A percentile compares a stretch with the other conserved stretches of the same genome.
These are phyloP conservation scores for Pseudogymnoascus sp. DNA, from an alignment of 2,329 filamentous ascomycete genomes.

Conservation along the genomic window DNA sequence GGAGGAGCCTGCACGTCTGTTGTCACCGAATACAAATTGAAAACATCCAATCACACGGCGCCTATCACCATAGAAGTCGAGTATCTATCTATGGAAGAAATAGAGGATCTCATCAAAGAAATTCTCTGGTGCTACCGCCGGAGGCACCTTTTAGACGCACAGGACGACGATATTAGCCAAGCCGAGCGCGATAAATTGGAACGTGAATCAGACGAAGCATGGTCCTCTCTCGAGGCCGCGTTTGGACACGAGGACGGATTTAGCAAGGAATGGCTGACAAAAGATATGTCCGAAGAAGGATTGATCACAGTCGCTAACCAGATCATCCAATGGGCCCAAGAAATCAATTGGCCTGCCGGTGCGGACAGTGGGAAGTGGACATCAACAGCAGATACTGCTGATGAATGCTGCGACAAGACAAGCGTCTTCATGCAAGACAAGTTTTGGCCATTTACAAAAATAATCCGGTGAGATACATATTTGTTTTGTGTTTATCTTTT, in stretches of 20 bases:
- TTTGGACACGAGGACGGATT: constrained; percentile 27
- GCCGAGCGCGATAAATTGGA: constrained; percentile 24
- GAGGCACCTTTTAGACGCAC: constrained; percentile 22
- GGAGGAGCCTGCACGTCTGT: constrained; percentile 31
- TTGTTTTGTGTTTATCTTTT: not conserved
- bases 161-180: constrained; percentile 18
- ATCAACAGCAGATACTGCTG: constrained; percentile 25
- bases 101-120: constrained; percentile 26
- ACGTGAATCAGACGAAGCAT: constrained; percentile 33
- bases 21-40: constrained; percentile 31
- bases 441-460: constrained; percentile 33
- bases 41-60: constrained; percentile 19
- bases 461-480: constrained; percentile 29
- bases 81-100: constrained; percentile 25
- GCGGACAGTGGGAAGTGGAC: constrained; percentile 25
- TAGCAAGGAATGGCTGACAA: too few relatives aligned
- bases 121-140: constrained; percentile 30
- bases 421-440: constrained; percentile 28
- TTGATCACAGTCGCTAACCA: constrained; percentile 21
- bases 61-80: constrained; percentile 30
- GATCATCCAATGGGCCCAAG: constrained; percentile 26
- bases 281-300: constrained; percentile 26
- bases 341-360: constrained; percentile 28
- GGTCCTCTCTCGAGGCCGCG: constrained; percentile 33
- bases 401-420: constrained; percentile 27